A percentile compares a stretch with the other conserved stretches of the same genome.
Evolutionary conservation across 305 asterid species (phyloP).

Genomic region (Nicotiana rustica): DNA sequence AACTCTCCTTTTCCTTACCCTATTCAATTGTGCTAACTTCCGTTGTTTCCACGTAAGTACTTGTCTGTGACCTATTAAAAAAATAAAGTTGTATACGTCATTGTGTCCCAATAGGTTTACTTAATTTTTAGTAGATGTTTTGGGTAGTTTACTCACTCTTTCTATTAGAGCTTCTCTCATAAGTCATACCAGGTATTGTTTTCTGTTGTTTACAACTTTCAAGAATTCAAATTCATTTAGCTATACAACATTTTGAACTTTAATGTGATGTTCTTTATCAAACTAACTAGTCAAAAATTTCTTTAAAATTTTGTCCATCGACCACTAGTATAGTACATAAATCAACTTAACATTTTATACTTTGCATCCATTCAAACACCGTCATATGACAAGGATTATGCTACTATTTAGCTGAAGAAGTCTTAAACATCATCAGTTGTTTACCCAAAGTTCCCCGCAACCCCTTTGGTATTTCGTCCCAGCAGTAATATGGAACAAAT

Average conservation of each 20-base stretch:
- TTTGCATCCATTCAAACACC: neutral
- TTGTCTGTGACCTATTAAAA: neutral
- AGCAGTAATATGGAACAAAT: neutral
- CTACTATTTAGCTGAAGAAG: neutral
- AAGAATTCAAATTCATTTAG: neutral
- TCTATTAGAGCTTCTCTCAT: slow-evolving; percentile 22
- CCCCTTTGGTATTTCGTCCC: neutral
- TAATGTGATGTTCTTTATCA: neutral
- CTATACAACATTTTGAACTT: neutral
- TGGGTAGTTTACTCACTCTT: neutral
- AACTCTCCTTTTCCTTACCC: no score
- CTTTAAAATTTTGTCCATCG: neutral
- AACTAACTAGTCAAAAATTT: neutral
- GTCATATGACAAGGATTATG: neutral
- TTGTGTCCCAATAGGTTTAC: neutral
- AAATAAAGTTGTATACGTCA: neutral
- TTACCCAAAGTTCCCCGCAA: neutral
- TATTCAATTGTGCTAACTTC: neutral
- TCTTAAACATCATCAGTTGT: neutral
- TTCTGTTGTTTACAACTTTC: neutral
- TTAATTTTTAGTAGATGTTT: slow-evolving; percentile 1
- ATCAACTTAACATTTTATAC: neutral
- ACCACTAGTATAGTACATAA: neutral
- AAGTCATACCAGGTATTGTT: neutral
- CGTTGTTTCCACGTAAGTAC: neutral